Evolutionary conservation across 768 basidiomycete species (phyloP).

Genomic region (Mycena galopus): DNA sequence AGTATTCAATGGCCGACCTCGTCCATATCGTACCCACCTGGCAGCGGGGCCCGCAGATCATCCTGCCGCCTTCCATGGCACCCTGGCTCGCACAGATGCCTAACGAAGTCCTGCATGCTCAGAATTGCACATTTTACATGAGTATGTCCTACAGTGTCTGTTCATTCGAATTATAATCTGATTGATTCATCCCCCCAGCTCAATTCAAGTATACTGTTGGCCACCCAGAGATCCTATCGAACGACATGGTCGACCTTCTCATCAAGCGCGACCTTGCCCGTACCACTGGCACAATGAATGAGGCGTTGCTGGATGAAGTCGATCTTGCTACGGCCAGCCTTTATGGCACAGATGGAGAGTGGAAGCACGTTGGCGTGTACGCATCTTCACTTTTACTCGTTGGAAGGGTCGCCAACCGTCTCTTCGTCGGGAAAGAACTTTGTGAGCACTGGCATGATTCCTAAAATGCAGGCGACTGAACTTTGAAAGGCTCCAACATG

Average conservation of each 20-base stretch:
- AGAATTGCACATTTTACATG: constrained; percentile 35
- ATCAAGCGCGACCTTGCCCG: constrained; percentile 36
- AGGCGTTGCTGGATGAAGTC: constrained; percentile 24
- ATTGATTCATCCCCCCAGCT: too few species aligned
- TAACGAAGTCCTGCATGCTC: constrained; percentile 29
- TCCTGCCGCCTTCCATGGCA: constrained; percentile 21
- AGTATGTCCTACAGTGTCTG: too few species aligned
- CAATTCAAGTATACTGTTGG: too few species aligned
- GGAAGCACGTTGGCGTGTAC: constrained; percentile 16
- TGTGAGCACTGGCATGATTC: constrained; percentile 2
- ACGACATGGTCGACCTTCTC: constrained; percentile 33
- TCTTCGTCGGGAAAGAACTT: constrained; percentile 33
- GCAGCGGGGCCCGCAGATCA: constrained; percentile 31
- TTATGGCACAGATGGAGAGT: constrained; percentile 26
- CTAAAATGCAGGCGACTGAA: not conserved
- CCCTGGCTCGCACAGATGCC: constrained; percentile 22
- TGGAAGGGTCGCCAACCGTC: constrained; percentile 25
- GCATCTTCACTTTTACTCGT: constrained; percentile 17
- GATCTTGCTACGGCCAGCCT: constrained; percentile 7
- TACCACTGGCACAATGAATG: constrained; percentile 27
- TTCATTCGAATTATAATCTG: too few species aligned
- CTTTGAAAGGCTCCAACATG: constrained; percentile 15
- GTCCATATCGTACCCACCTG: constrained; percentile 29
- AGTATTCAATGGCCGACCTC: constrained; percentile 25
- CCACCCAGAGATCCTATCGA: constrained; percentile 26